Evolutionary conservation across 768 basidiomycete species (phyloP).

Genomic region (Termitomyces titanicus): DNA sequence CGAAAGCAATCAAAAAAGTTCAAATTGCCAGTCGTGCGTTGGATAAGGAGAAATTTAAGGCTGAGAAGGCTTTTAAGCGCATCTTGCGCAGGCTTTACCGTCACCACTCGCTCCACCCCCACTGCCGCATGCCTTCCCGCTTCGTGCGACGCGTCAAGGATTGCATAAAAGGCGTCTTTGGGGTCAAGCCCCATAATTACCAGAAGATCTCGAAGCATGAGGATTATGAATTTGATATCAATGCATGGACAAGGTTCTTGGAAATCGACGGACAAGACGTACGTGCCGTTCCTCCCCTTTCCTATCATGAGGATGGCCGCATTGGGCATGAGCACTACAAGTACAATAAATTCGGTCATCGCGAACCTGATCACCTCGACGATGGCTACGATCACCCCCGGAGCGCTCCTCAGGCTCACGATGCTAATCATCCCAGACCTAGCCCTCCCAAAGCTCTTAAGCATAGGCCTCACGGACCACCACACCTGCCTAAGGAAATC

Average conservation of each 20-base stretch:
- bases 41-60: conserved; percentile 55
- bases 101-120: conserved; percentile 16
- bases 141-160: conserved; percentile 22
- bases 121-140: conserved; percentile 19
- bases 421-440: neutral
- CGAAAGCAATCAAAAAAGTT: conserved; percentile 42
- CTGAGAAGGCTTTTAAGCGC: conserved; percentile 48
- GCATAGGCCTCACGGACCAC: neutral
- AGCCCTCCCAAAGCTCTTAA: neutral
- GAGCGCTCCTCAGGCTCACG: neutral
- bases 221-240: conserved; percentile 1
- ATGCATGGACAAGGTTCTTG: conserved; percentile 33
- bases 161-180: conserved; percentile 36
- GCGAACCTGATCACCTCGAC: neutral
- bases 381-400: neutral
- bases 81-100: conserved; percentile 37
- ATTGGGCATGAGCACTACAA: neutral
- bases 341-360: neutral
- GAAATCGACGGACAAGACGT: conserved; percentile 17
- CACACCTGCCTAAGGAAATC: conserved; percentile 14
- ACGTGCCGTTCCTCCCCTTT: conserved; percentile 1
- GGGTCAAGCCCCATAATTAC: conserved; percentile 28
- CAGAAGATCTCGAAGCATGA: neutral
- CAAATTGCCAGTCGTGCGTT: conserved; percentile 50
- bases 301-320: neutral